phyloP scores from a whole-genome alignment of 2,329 filamentous ascomycete genomes.

The Hymenoscyphus albidus region DNA sequence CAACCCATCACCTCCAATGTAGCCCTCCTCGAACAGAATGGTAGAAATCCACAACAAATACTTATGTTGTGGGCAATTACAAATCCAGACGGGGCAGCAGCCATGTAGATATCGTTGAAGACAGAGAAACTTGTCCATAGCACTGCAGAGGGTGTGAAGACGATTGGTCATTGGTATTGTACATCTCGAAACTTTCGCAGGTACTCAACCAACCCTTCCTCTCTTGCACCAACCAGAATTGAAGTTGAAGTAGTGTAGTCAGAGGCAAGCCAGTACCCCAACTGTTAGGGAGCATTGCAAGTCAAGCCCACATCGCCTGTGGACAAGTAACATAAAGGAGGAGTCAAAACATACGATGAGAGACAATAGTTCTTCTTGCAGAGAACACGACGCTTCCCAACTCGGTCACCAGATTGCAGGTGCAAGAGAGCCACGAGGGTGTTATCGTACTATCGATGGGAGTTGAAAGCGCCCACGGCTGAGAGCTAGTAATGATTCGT shows the following conservation, averaged over 20 bases:
- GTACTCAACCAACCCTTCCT: background rate
- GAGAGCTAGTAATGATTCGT: background rate
- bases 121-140: background rate
- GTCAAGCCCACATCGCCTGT: background rate
- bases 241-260: background rate
- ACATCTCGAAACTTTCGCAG: background rate
- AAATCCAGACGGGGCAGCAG: background rate
- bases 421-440: background rate
- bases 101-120: background rate
- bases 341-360: background rate
- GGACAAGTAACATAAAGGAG: background rate
- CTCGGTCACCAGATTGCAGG: background rate
- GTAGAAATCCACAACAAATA: background rate
- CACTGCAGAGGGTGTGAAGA: background rate
- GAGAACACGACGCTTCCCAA: background rate
- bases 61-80: background rate
- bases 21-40: background rate
- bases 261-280: background rate
- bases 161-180: background rate
- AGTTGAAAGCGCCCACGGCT: background rate
- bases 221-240: no score
- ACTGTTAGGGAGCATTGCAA: background rate
- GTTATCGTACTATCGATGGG: background rate
- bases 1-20: background rate
- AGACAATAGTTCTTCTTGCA: background rate